Conservation (phyloP, 768 basidiomycete genomes). For the Galerina marginata region DNA sequence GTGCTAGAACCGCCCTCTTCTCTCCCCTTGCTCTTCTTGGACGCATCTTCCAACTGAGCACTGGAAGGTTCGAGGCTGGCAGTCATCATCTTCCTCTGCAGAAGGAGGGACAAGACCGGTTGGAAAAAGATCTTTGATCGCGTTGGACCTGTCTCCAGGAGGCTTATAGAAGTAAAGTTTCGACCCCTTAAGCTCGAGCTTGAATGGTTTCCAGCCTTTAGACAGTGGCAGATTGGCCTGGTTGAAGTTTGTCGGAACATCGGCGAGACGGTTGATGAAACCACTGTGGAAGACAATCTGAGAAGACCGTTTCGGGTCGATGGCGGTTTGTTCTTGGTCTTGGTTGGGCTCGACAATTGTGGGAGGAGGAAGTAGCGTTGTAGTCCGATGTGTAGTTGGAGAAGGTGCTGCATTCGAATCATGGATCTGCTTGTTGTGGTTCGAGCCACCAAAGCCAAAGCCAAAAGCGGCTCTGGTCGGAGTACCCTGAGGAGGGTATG, state of each 20-base stretch:
- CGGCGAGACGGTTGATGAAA: constrained; percentile 75
- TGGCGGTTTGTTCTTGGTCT: constrained; percentile 29
- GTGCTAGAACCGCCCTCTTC: constrained; percentile 24
- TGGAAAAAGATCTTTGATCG: constrained; percentile 78
- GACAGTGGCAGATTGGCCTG: constrained; percentile 44
- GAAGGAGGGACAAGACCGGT: constrained; percentile 60
- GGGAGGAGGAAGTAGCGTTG: constrained; percentile 55
- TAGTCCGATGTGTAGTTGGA: constrained; percentile 26
- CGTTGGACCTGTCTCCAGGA: constrained; percentile 66
- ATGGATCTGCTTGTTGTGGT: constrained; percentile 10
- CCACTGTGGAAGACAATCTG: constrained; percentile 80
- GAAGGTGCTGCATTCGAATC: constrained; percentile 16
- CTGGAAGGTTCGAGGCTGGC: constrained; percentile 19
- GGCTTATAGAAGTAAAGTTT: constrained; percentile 90
- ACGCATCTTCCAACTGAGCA: constrained; percentile 19
- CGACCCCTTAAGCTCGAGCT: constrained; percentile 81
- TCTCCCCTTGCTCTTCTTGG: constrained; percentile 32
- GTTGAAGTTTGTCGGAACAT: constrained; percentile 44
- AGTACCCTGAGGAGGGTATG: constrained; percentile 13
- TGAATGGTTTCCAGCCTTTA: constrained; percentile 89
- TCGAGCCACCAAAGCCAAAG: constrained; percentile 24
- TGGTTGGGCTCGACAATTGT: constrained; percentile 46
- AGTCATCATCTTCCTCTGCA: constrained; percentile 46
- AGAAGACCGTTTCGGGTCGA: constrained; percentile 63
- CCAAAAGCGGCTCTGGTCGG: constrained; percentile 28